Base-by-base conservation (phyloP, 2,329 filamentous ascomycete species). In the Ceratocystis destructans region DNA sequence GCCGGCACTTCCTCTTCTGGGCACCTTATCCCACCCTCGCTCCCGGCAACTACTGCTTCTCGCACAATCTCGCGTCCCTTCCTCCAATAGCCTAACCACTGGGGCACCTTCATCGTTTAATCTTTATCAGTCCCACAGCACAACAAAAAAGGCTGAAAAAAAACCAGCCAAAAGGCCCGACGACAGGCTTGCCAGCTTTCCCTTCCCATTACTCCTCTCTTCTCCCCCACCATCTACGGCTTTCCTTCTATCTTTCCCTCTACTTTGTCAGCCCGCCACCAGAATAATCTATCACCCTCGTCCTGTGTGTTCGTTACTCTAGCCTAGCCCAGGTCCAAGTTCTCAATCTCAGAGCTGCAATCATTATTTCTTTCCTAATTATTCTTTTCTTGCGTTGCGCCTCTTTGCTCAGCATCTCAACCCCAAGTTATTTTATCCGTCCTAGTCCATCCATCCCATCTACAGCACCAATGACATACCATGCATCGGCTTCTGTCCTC, bases 401-500 rank as follows among this genome's bases (percentile, higher is more conserved):
- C 22, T 48, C 41, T 25, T 22, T 63, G 20, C 28, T 22, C 33
- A 46, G 33, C 44, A 55, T 44, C 7, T n/a, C 22, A 25, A 4
- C 22, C n/a, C n/a, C 25, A 33, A 28, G 25, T 57, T n/a, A 45
- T 50, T 57, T 7, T n/a, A 25, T n/a, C 48, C 37, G 28, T 17
- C 46, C 45, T 33, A 33, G 28, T 25, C 22, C 22, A 25, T 48
- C 46, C 44, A 37, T 5, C 1, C 46, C 17, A 37, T n/a, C 12
- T 37, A 20, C 31, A 33, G 15, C 44, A 33, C 46, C 41, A 44
- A 67, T 67, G 66, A 48, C 53, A 28, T 25, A 31, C 46, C 33
- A 41, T 22, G 57, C 50, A 17, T 65, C 66, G 28, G 37, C 64
- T 17, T 45, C 44, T 28, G 28, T 65, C 15, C 64, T 68, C 45